Evolutionary conservation across 2,329 filamentous ascomycete species (phyloP).

Genomic region (Parascedosporium putredinis): DNA sequence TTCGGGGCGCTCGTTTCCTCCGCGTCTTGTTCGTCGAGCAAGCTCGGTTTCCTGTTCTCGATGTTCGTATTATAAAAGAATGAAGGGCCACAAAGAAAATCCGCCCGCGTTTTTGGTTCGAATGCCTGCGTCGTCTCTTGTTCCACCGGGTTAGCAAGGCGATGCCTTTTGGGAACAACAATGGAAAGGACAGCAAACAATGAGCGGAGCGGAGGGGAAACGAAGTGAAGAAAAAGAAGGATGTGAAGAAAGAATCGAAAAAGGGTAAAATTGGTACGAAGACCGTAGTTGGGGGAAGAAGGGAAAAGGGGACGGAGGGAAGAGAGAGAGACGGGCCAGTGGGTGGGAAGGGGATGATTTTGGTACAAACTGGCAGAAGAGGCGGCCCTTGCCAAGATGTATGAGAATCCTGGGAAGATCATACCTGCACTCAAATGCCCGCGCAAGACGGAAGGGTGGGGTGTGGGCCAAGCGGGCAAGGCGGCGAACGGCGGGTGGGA

Average conservation of each 20-base stretch:
- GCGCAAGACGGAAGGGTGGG: conserved; percentile 10
- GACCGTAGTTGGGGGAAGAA: conserved; percentile 13
- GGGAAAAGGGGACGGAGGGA: conserved; percentile 14
- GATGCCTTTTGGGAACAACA: neutral
- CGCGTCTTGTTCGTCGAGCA: neutral
- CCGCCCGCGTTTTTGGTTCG: neutral
- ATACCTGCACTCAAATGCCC: conserved; percentile 30
- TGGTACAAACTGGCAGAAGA: conserved; percentile 12
- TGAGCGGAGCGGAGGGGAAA: conserved; percentile 9
- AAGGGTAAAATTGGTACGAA: conserved; percentile 8
- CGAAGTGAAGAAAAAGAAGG: conserved; percentile 10
- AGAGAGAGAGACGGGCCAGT: conserved; percentile 12
- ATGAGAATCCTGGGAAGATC: conserved; percentile 31
- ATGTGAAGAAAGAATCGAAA: conserved; percentile 1
- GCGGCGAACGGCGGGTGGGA: neutral
- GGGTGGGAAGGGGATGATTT: conserved; percentile 2
- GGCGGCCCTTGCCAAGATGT: conserved; percentile 7
- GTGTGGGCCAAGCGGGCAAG: neutral
- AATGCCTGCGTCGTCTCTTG: conserved; percentile 1
- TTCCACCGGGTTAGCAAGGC: conserved; percentile 4
- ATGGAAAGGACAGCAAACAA: conserved; percentile 6
- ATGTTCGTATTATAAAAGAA: conserved; percentile 4
- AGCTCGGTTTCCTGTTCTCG: conserved; percentile 1
- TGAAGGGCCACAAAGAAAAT: neutral
- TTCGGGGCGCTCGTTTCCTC: too few relatives aligned